A percentile compares a stretch with the other conserved stretches of the same genome.
Evolutionary conservation across 2,329 filamentous ascomycete species (phyloP).

Genomic region (Colletotrichum tabaci): DNA sequence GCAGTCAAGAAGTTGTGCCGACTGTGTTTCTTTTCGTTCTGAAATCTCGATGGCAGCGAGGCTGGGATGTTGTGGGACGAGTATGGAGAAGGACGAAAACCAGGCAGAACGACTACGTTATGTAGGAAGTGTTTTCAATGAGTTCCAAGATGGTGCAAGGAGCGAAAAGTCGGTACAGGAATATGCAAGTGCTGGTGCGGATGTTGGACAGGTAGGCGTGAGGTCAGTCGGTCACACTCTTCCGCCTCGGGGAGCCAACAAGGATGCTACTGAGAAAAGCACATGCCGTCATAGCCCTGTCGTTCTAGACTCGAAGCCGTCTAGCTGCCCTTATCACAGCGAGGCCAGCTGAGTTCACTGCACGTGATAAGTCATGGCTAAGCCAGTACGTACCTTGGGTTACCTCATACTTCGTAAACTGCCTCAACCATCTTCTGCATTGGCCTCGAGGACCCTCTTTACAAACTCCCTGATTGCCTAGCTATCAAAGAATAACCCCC

Average conservation of each 20-base stretch:
- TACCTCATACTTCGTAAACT: conserved; percentile 4
- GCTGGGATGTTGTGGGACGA: background rate
- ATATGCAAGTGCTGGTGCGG: conserved; percentile 3
- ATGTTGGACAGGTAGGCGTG: conserved; percentile 19
- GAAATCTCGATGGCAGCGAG: background rate
- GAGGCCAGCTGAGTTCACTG: background rate
- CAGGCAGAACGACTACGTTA: conserved; percentile 29
- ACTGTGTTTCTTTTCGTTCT: background rate
- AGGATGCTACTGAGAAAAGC: conserved; percentile 33
- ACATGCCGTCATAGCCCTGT: conserved; percentile 43
- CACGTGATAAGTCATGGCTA: conserved; percentile 22
- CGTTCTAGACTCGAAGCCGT: conserved; percentile 29
- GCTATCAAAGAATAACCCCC: too few relatives aligned
- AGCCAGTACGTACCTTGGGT: background rate
- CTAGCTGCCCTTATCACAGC: conserved; percentile 18
- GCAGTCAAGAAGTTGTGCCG: background rate
- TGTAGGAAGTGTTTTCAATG: conserved; percentile 18
- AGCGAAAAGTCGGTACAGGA: conserved; percentile 7
- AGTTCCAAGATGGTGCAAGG: conserved; percentile 15
- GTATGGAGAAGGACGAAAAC: conserved; percentile 3
- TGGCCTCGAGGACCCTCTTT: background rate
- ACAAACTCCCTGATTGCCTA: too few relatives aligned
- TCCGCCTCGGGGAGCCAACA: conserved; percentile 33
- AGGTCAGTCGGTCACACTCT: conserved; percentile 29
- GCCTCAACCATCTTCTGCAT: background rate